Evolutionary conservation across 352 stramenopile genomes (phyloP).

Genomic region (Phytophthora sp.): DNA sequence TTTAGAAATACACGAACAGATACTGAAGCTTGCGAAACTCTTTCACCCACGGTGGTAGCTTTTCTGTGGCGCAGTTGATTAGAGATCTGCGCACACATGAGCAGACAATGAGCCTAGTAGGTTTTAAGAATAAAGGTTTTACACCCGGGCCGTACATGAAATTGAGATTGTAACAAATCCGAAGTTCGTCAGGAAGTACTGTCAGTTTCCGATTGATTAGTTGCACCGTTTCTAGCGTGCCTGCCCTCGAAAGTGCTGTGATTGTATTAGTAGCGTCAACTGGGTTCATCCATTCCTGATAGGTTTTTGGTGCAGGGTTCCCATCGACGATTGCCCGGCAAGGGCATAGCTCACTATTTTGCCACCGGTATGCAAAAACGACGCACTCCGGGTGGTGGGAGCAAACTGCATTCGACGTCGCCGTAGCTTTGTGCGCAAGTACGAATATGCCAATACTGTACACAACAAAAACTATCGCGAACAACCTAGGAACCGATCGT

Average conservation of each 20-base stretch:
- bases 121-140: background rate
- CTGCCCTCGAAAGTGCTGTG: constrained; percentile 15
- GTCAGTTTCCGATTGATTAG: constrained; percentile 35
- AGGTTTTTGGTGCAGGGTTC: constrained; percentile 23
- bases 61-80: constrained; percentile 25
- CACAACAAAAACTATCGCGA: constrained; percentile 17
- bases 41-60: constrained; percentile 30
- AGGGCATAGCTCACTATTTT: constrained; percentile 12
- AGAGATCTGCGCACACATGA: constrained; percentile 17
- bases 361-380: constrained; percentile 29
- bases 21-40: constrained; percentile 43
- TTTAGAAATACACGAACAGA: constrained; percentile 30
- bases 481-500: background rate
- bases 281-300: constrained; percentile 33
- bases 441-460: constrained; percentile 15
- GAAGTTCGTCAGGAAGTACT: constrained; percentile 30
- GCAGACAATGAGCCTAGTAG: too few relatives aligned
- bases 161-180: constrained; percentile 28
- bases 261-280: constrained; percentile 26
- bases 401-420: constrained; percentile 15
- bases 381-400: constrained; percentile 30
- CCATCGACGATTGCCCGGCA: constrained; percentile 37
- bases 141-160: constrained; percentile 41
- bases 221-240: constrained; percentile 34
- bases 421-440: constrained; percentile 8